These are phyloP conservation scores for Arthrobotrys sphaeroides DNA, from an alignment of 2,329 filamentous ascomycete species.

Conservation along the genomic window DNA sequence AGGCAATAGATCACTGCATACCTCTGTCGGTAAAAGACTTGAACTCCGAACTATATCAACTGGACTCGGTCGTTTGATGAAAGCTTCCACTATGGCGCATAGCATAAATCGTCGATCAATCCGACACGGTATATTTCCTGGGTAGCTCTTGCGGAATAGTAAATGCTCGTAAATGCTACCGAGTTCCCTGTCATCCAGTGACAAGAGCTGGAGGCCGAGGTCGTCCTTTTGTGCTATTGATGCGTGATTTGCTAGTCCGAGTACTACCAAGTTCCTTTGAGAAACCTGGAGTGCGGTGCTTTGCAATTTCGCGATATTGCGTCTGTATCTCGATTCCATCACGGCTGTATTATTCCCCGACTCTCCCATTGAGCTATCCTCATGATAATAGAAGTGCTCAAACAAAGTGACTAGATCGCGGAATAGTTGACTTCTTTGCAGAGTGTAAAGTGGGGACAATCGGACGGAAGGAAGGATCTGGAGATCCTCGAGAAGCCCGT, in stretches of 20 bases:
- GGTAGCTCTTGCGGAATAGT: slow-evolving; percentile 83
- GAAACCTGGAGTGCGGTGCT: slow-evolving; percentile 23
- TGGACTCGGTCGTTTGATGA: slow-evolving; percentile 82
- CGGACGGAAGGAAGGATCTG: slow-evolving; percentile 81
- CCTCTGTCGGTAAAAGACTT: slow-evolving; percentile 83
- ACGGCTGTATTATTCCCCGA: slow-evolving; percentile 67
- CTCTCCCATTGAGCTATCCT: neutral
- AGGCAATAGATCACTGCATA: slow-evolving; percentile 57
- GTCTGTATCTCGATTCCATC: slow-evolving; percentile 78
- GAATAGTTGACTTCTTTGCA: slow-evolving; percentile 77
- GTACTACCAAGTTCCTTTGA: slow-evolving; percentile 71
- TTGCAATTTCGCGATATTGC: slow-evolving; percentile 77
- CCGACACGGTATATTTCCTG: slow-evolving; percentile 72
- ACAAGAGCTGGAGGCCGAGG: slow-evolving; percentile 76
- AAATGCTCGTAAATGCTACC: slow-evolving; percentile 74
- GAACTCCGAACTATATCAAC: slow-evolving; percentile 78
- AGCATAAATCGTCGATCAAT: slow-evolving; percentile 72
- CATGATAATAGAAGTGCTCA: slow-evolving; percentile 83
- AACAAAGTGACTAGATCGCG: slow-evolving; percentile 83
- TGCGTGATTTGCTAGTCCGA: slow-evolving; percentile 91
- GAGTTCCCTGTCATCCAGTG: slow-evolving; percentile 79
- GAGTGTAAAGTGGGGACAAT: slow-evolving; percentile 79
- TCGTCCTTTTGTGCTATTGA: slow-evolving; percentile 83
- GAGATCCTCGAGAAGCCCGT: slow-evolving; percentile 84
- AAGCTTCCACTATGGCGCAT: slow-evolving; percentile 77